A percentile compares a stretch with the other conserved stretches of the same genome.
Conservation (phyloP, 2,329 filamentous ascomycete genomes). For the Podosphaera xanthii region DNA sequence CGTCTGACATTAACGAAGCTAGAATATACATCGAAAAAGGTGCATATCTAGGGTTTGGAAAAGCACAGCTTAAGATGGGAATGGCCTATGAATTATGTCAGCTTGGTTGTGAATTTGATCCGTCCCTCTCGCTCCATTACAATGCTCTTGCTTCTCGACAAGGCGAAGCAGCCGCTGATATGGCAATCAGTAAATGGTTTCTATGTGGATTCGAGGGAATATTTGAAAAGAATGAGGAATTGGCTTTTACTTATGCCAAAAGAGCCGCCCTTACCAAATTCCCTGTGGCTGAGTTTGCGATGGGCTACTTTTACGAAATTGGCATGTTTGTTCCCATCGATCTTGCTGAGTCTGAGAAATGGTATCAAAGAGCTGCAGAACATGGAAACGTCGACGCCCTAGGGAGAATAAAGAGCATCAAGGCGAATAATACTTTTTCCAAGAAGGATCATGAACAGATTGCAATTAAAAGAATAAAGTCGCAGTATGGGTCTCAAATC, state of each 20-base stretch:
- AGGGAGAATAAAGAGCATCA: conserved; percentile 61
- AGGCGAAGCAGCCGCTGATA: conserved; percentile 78
- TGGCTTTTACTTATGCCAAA: conserved; percentile 78
- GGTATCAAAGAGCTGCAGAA: conserved; percentile 77
- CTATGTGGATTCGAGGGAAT: conserved; percentile 81
- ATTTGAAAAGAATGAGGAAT: conserved; percentile 85
- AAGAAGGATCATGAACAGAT: conserved; percentile 85
- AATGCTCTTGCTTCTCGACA: conserved; percentile 82
- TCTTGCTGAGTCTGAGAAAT: conserved; percentile 56
- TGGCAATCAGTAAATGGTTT: conserved; percentile 97
- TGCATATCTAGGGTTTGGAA: conserved; percentile 84
- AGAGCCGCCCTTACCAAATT: conserved; percentile 64
- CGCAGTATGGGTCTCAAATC: conserved; percentile 46
- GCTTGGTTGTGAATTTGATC: conserved; percentile 84
- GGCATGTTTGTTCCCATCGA: conserved; percentile 79
- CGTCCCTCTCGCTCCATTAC: conserved; percentile 80
- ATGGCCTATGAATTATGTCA: conserved; percentile 88
- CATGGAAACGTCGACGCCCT: conserved; percentile 82
- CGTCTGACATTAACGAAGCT: conserved; percentile 48
- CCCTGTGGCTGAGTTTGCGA: conserved; percentile 79
- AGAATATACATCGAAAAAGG: conserved; percentile 88
- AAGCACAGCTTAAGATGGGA: conserved; percentile 93
- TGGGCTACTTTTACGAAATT: conserved; percentile 95
- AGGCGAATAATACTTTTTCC: conserved; percentile 60
- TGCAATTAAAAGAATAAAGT: conserved; percentile 72